Evolutionary conservation across 2,329 filamentous ascomycete genomes (phyloP), one percentile per base, ranked within the genome.

Genomic region (Metarhizium sp.): DNA sequence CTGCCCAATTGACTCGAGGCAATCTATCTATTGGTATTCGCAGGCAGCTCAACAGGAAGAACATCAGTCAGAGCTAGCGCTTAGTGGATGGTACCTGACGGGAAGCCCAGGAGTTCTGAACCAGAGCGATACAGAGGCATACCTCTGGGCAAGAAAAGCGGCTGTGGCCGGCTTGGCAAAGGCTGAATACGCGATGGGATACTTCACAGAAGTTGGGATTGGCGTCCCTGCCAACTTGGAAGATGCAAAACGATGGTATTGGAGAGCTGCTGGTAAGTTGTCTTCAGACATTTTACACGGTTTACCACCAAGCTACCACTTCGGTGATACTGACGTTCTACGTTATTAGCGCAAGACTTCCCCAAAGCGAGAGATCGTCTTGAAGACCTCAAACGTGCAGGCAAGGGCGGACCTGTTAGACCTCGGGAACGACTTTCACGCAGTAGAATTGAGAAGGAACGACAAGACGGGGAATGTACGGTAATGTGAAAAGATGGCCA

Each of bases 191-290:
- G 94, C 92, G 0, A 96, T 99, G 69, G 94, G 94, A 0, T 96
- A 97, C 72, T 96, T 95, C 67, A 95, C 90, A 0, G 94, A 99
- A 71, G 86, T 94, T 51, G 94, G 94, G 13, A 97, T 99, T 63
- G 94, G 94, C 34, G 85, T 90, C 60, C 78, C 86, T 16, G 84
- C 88, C 8, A 95, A 92, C 68, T 65, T 96, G 63, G 94, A 99
- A 65, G 94, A 97, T 73, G 94, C 92, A 25, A 96, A 95, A 78
- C 83, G 91, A 63, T 99, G 94, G 94, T 99, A 99, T 73, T 96
- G 92, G 81, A 81, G 92, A 69, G 92, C 94, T 72, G 94, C 94
- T 68, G 88, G 92, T 96, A 78, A 84, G 90, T 25, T 14, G 18
- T 47, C 7, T 6, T 20, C 7, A 20, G 11, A n/a, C 7, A 6